Percentiles rank a stretch among this genome's conserved stretches.
These are phyloP conservation scores for Gracilaria vermiculophylla DNA, from an alignment of 23 red algal genomes.

Conservation along the genomic window DNA sequence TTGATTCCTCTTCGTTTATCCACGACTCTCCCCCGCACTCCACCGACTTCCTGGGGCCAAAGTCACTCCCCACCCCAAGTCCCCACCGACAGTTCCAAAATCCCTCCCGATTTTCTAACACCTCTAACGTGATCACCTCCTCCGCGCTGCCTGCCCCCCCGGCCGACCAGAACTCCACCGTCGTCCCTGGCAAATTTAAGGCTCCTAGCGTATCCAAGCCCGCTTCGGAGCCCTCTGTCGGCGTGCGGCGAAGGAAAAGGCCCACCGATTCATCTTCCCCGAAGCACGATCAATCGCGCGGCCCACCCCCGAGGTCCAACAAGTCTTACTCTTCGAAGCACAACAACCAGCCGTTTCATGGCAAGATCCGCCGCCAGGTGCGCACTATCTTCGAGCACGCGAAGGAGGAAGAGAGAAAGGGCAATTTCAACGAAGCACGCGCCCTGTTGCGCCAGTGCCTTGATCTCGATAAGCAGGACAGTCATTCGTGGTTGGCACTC, in stretches of 20 bases:
- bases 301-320: not conserved
- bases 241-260: not conserved
- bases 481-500: constrained; percentile 93
- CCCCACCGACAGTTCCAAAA: not conserved
- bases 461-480: constrained; percentile 79
- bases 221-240: not conserved
- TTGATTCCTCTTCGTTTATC: not conserved
- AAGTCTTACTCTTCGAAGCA: not conserved
- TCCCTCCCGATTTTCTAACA: not conserved
- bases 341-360: not conserved
- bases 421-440: constrained; percentile 38
- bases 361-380: constrained; percentile 35
- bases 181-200: not conserved
- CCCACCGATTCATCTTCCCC: not conserved
- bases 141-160: not conserved
- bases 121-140: not conserved
- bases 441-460: constrained; percentile 70
- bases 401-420: constrained; percentile 20
- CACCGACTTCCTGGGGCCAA: not conserved
- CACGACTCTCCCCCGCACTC: not conserved
- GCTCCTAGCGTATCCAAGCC: not conserved
- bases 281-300: not conserved
- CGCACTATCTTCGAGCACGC: constrained; percentile 51
- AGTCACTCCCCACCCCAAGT: not conserved
- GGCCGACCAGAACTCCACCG: constrained; percentile 8